Base-by-base conservation (phyloP, 2,329 filamentous ascomycete species). In the Paecilomyces sp. region DNA sequence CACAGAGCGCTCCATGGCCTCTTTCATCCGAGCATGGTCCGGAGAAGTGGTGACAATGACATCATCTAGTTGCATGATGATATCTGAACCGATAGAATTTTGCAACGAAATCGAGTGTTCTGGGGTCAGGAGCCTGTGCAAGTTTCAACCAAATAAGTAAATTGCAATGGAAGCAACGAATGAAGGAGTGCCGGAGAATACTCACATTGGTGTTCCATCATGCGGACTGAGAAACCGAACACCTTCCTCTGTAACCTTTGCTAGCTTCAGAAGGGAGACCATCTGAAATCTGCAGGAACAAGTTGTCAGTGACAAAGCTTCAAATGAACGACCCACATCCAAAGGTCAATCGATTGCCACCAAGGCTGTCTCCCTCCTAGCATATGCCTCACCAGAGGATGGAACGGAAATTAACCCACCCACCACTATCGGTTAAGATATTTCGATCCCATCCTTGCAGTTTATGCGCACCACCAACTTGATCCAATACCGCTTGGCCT, bases 1-100 rank as follows among this genome's bases (percentile, higher is more conserved):
- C 7, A 99, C 86, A 58, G 91, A 96, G 58, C 94, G 88, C 70
- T 94, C 84, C 92, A 97, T 97, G 56, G 94, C 94, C 75, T 96
- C 91, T 62, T 88, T 85, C 85, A 99, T 97, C 57, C 95, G 88
- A 22, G 81, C 87, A 59, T 85, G 81, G 74, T 99, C 94, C 0
- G 93, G 93, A 0, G 92, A 97, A 0, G 94, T 99, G 0, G 94
- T 97, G 31, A 92, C 93, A 57, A 99, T 89, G 13, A 99, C 95
- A 75, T 99, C 95, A 80, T 99, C 94, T 3, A 99, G 86, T 77
- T 99, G 95, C 95, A 99, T 99, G 66, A 97, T 97, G 67, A 99
- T 97, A 76, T 99, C 94, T 64, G 91, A 96, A 64, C 94, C 94
- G 69, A 99, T 99, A 58, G 89, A 93, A 76, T 99, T 97, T 74